Base-by-base conservation (phyloP, 345 rosid species). In the Pugionium cornutum region DNA sequence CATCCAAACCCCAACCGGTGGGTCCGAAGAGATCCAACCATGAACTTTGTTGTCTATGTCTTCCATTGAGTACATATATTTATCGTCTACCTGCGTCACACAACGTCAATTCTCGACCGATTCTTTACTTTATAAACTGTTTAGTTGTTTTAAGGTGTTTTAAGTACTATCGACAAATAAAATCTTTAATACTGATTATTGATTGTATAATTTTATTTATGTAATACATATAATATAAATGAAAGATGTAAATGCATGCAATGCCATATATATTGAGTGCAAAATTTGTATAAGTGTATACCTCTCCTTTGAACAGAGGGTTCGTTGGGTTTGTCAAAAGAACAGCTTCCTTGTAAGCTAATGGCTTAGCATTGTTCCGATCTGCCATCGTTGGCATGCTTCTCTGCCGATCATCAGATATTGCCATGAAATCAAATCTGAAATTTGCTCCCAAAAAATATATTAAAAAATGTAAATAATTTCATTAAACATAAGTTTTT, bases 301-400 rank as follows among this genome's bases (percentile, higher is more conserved):
- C 98, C 92, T 86, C 91, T 63, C 95, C 96, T 75, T 70, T 81
- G 42, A 88, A 60, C 44, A 58, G 61, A 9, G 84, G 78, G 36
- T 86, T 69, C 18, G 9, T 7, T 39, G 99, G 91, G 31, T 85
- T 47, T 36, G 91, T 85, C 47, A 86, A 63, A 55, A 84, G 85
- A 70, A 94, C 97, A 29, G 99, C 99, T 83, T 94, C 97, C 9
- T 84, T 84, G 55, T 77, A 94, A 3, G 87, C 96, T 56, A 90
- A 88, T 5, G 39, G 53, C 58, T 74, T 40, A 18, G 87, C 70
- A 2, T 72, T 72, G 9, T 75, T 70, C 1, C 91, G 79, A 66
- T 94, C 97, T n/a, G 55, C 67, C 2, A 72, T 70, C 30, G 69
- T 64, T 2, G 99, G 97, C 99, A 90, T 88, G 4, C 74, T 58